Conservation (phyloP, 257 asterid genomes). For the Vinca minor region DNA sequence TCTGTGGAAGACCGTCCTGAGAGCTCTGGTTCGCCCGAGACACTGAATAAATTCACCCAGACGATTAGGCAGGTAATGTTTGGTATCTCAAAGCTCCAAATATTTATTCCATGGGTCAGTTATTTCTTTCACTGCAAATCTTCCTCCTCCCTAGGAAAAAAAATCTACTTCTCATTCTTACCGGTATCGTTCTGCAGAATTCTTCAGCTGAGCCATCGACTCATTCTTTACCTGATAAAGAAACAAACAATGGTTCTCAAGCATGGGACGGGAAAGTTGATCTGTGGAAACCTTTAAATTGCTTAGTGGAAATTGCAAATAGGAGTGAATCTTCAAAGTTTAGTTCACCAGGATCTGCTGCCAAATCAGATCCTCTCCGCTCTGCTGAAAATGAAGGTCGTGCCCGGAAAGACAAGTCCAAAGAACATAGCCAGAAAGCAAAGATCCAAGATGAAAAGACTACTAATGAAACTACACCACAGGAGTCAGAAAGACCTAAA, state of each 20-base stretch:
- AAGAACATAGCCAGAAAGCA: constrained; percentile 53
- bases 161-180: constrained; percentile 13
- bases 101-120: constrained; percentile 1
- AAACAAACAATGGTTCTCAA: constrained; percentile 39
- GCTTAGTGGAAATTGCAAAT: constrained; percentile 95
- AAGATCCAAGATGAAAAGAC: constrained; percentile 54
- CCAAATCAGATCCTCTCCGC: constrained; percentile 47
- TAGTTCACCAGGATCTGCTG: constrained; percentile 43
- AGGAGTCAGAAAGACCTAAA: constrained; percentile 63
- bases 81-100: constrained; percentile 13
- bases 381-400: constrained; percentile 45
- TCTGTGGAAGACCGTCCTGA: constrained; percentile 54
- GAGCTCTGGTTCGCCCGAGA: constrained; percentile 80
- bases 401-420: constrained; percentile 46
- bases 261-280: constrained; percentile 75
- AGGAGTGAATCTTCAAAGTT: constrained; percentile 74
- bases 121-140: background rate
- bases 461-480: constrained; percentile 35
- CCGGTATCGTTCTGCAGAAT: constrained; percentile 45
- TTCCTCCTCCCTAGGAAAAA: constrained; percentile 5
- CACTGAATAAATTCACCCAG: constrained; percentile 47
- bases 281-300: constrained; percentile 87
- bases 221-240: constrained; percentile 37
- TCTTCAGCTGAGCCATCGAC: constrained; percentile 54
- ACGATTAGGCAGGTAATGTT: constrained; percentile 56